These are phyloP conservation scores for Cyberlindnera maclurae DNA, from an alignment of 805 yeast species.

Conservation along the genomic window DNA sequence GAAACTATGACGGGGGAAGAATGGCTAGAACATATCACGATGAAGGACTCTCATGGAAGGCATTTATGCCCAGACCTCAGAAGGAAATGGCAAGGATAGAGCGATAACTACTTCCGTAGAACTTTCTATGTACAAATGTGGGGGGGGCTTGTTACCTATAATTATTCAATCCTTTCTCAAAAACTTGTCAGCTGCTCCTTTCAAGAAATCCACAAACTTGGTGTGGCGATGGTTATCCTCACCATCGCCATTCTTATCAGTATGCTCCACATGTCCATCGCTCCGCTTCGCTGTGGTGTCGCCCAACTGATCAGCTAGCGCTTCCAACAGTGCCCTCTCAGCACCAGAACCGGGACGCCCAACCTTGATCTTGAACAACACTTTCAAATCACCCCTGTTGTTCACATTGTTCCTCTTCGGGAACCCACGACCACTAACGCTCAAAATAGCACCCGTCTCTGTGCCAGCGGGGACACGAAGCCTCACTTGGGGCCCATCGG, in stretches of 20 bases:
- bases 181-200: constrained; percentile 15
- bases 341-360: constrained; percentile 73
- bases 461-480: constrained; percentile 81
- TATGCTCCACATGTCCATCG: constrained; percentile 6
- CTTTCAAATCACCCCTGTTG: constrained; percentile 74
- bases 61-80: constrained; percentile 7
- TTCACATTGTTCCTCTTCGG: constrained; percentile 51
- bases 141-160: background rate
- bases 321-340: constrained; percentile 85
- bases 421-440: constrained; percentile 82
- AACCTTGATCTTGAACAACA: constrained; percentile 63
- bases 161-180: background rate
- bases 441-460: constrained; percentile 63
- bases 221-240: constrained; percentile 6
- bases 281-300: constrained; percentile 74
- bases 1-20: constrained; percentile 38
- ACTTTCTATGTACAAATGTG: background rate
- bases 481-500: constrained; percentile 70
- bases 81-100: constrained; percentile 4
- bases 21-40: constrained; percentile 54
- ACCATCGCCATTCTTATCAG: background rate
- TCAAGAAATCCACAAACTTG: constrained; percentile 13
- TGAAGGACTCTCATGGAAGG: constrained; percentile 7
- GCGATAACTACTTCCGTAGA: too few relatives aligned
- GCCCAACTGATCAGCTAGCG: constrained; percentile 83